These are phyloP conservation scores for Venturia aucupariae DNA, from an alignment of 2,329 filamentous ascomycete species.

Conservation along the genomic window DNA sequence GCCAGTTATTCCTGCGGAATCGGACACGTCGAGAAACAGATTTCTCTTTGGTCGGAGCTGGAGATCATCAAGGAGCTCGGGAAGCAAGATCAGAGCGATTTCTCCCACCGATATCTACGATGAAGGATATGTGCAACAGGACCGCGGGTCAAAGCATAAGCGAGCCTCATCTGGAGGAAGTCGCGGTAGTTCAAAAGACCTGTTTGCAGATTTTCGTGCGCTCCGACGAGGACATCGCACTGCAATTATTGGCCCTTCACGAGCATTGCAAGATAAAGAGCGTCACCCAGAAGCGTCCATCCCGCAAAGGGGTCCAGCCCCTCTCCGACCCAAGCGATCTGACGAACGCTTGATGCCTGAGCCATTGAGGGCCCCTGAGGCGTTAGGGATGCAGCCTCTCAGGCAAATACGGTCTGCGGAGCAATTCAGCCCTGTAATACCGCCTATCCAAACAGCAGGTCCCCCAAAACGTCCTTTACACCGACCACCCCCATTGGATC, in stretches of 20 bases:
- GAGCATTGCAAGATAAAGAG: background rate
- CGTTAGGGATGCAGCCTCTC: background rate
- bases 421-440: background rate
- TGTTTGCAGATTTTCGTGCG: conserved; percentile 11
- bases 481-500: background rate
- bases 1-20: background rate
- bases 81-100: conserved; percentile 4
- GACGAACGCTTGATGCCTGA: background rate
- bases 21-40: conserved; percentile 3
- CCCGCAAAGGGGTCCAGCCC: conserved; percentile 4
- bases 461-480: background rate
- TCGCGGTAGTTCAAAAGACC: background rate
- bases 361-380: background rate
- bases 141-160: conserved; percentile 1
- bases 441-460: background rate
- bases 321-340: conserved; percentile 12
- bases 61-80: background rate
- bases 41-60: conserved; percentile 9
- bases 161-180: background rate
- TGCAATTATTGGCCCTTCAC: conserved; percentile 5
- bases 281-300: background rate
- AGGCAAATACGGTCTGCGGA: conserved; percentile 11
- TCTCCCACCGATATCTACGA: conserved; percentile 5
- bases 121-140: background rate
- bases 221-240: conserved; percentile 7